These are phyloP conservation scores for Aspergillus biplanus DNA, from an alignment of 495 filamentous ascomycete genomes.

Conservation along the genomic window DNA sequence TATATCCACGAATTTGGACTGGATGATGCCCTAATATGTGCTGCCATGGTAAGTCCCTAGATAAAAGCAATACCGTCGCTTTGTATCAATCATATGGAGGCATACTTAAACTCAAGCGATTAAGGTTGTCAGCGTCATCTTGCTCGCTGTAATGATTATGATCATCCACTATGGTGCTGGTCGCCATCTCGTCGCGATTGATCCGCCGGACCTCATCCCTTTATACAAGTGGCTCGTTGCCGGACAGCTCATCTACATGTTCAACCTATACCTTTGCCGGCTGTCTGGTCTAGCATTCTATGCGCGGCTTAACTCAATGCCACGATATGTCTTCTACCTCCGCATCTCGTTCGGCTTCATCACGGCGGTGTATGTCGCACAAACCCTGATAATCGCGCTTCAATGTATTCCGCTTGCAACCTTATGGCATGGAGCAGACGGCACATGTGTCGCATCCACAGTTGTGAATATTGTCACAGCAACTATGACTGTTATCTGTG, in stretches of 20 bases:
- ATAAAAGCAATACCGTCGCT: not conserved
- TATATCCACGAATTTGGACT: slow-evolving; percentile 13
- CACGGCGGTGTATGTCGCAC: slow-evolving; percentile 21
- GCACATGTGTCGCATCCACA: slow-evolving; percentile 20
- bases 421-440: slow-evolving; percentile 18
- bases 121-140: not conserved
- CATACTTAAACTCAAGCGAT: not conserved
- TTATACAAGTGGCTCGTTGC: slow-evolving; percentile 18
- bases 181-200: slow-evolving; percentile 1
- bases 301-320: slow-evolving; percentile 30
- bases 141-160: slow-evolving; percentile 7
- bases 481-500: slow-evolving; percentile 22
- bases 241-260: slow-evolving; percentile 25
- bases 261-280: slow-evolving; percentile 27
- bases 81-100: not conserved
- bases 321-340: slow-evolving; percentile 22
- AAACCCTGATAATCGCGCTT: slow-evolving; percentile 26
- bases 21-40: slow-evolving; percentile 13
- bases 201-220: not conserved
- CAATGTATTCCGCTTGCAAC: slow-evolving; percentile 25
- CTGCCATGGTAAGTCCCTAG: slow-evolving; percentile 4
- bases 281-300: slow-evolving; percentile 30
- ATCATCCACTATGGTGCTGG: slow-evolving; percentile 6
- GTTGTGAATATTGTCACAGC: slow-evolving; percentile 20
- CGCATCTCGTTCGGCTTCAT: slow-evolving; percentile 21